A percentile compares a stretch with the other conserved stretches of the same genome.
phyloP scores from a whole-genome alignment of 192 early-diverging fungal species.

The Rhizoclosmatium sp. region DNA sequence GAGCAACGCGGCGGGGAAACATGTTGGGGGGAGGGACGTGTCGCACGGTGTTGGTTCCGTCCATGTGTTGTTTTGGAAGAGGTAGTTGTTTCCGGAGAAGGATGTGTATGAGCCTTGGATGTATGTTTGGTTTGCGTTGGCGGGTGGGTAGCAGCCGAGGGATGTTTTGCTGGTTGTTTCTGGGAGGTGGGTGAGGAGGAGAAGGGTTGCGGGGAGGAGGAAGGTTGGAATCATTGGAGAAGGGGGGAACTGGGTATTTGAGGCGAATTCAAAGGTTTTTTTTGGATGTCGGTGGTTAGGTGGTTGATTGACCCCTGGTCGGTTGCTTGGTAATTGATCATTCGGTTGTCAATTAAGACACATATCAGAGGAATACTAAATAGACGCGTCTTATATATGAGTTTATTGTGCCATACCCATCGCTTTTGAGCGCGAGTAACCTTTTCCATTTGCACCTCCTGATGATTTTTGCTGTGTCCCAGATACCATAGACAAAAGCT shows the following conservation, averaged over 20 bases:
- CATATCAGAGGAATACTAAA: no score
- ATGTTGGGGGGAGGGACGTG: neutral
- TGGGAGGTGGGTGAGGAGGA: neutral
- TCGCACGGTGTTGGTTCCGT: neutral
- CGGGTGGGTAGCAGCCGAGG: constrained; percentile 3
- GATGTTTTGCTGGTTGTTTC: neutral
- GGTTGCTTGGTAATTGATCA: neutral
- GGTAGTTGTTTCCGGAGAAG: neutral
- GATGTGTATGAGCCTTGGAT: neutral
- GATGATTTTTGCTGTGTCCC: neutral
- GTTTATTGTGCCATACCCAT: constrained; percentile 26
- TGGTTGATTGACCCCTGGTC: no score
- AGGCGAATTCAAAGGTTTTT: neutral
- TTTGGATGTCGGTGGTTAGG: no score
- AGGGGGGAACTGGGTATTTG: neutral
- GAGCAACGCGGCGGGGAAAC: neutral
- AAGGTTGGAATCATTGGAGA: neutral
- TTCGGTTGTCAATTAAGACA: no score
- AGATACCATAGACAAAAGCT: constrained; percentile 8
- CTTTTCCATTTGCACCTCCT: constrained; percentile 12
- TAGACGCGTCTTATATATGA: no score
- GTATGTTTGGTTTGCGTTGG: neutral
- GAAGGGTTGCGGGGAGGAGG: neutral
- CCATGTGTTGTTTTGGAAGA: neutral
- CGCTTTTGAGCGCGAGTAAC: constrained; percentile 28